Evolutionary conservation across 495 filamentous ascomycete species (phyloP), one percentile per base, ranked within the genome.

Genomic region (Trichoderma virens): DNA sequence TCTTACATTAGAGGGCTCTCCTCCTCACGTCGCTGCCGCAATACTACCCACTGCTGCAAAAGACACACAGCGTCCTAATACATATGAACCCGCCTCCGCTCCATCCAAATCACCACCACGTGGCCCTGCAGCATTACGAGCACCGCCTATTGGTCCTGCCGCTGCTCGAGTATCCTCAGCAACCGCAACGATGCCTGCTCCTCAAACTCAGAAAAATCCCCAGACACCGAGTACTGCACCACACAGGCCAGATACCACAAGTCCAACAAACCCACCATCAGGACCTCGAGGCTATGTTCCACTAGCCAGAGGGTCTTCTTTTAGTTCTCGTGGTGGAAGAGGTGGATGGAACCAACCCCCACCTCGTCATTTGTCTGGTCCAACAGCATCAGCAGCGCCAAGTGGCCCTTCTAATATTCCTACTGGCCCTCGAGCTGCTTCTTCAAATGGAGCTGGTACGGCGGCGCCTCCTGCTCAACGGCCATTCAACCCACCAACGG

Each of bases 401-500:
- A 68, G 72, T 5, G 72, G 73, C 5, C 69, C 74, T 3, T 71
- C 67, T 38, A 69, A 35, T 31, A 79, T 80, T 61, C 79, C 78
- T 3, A 80, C 78, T 5, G 79, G 79, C 2, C 79, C 79, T 9
- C 70, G 79, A 18, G 77, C 71, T 16, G 63, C 68, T 38, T 56
- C 68, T 9, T 72, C 70, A 30, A 67, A 70, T 32, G 13, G 25
- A 2, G 23, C 27, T 4, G 51, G 51, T 16, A 11, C 13, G 20
- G 51, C 9, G 69, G 69, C 0, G 64, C 69, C 28, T 66, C 69
- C n/a, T 67, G 69, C 34, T 69, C 71, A 5, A 67, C 73, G 76
- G 30, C 74, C 77, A 0, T 82, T 82, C 66, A 82, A 82, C 59
- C 79, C 79, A 0, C 79, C 79, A 27, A 82, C 79, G 2, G 79